A percentile compares a stretch with the other conserved stretches of the same genome.
These are phyloP conservation scores for Venturia aucupariae DNA, from an alignment of 2,329 filamentous ascomycete genomes.

Conservation along the genomic window DNA sequence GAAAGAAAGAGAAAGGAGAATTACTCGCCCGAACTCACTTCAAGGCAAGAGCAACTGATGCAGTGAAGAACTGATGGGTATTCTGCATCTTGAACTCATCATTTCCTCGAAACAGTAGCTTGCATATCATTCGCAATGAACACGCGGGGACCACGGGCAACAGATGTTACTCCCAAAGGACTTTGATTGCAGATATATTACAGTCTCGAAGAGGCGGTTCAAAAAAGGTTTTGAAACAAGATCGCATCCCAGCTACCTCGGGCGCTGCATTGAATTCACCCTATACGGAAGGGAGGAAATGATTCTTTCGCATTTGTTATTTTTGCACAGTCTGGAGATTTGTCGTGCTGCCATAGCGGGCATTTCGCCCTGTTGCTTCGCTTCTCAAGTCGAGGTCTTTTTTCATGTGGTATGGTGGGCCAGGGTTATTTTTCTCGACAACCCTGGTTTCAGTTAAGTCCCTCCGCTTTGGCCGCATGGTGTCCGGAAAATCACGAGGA, in stretches of 20 bases:
- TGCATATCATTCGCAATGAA: neutral
- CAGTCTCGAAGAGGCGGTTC: neutral
- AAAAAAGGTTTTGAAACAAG: neutral
- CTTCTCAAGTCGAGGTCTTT: neutral
- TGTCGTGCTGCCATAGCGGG: neutral
- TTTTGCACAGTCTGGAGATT: neutral
- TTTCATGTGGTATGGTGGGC: too few relatives aligned
- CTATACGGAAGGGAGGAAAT: neutral
- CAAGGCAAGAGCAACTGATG: neutral
- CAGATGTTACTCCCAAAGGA: conserved; percentile 1
- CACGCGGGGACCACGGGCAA: neutral
- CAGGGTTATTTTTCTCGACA: neutral
- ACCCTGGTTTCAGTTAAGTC: conserved; percentile 8
- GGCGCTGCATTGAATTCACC: neutral
- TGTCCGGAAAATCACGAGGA: neutral
- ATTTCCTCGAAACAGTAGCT: conserved; percentile 8
- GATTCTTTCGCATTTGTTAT: neutral
- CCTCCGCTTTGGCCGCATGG: conserved; percentile 3
- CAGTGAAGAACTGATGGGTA: neutral
- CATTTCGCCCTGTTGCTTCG: neutral
- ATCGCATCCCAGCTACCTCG: neutral
- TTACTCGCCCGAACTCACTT: neutral
- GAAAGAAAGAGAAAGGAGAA: neutral
- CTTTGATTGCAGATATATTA: conserved; percentile 12
- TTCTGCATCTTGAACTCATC: neutral